These are phyloP conservation scores for Coniosporium tulheliwenetii DNA, from an alignment of 2,329 filamentous ascomycete species.

Conservation along the genomic window DNA sequence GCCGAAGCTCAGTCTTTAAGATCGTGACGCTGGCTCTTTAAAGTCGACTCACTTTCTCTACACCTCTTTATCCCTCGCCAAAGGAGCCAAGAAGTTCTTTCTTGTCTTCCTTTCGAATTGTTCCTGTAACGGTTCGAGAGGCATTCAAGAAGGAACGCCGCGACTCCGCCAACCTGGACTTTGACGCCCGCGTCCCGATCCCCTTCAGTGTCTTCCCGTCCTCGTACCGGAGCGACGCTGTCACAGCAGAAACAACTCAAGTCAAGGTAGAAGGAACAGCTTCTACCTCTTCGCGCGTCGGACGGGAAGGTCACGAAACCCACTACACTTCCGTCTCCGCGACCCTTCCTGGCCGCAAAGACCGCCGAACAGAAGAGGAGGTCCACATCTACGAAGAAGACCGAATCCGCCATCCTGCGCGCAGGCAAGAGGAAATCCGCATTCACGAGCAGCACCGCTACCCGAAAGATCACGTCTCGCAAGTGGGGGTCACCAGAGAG, in stretches of 20 bases:
- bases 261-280: constrained; percentile 83
- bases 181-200: constrained; percentile 98
- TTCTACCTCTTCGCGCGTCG: constrained; percentile 70
- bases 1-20: background rate
- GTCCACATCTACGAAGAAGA: constrained; percentile 71
- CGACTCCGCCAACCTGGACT: constrained; percentile 95
- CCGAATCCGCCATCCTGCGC: constrained; percentile 55
- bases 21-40: background rate
- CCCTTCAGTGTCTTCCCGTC: constrained; percentile 99
- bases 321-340: constrained; percentile 43
- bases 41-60: constrained; percentile 2
- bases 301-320: constrained; percentile 95
- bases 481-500: constrained; percentile 35
- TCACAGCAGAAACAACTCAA: constrained; percentile 44
- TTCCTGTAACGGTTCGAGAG: constrained; percentile 36
- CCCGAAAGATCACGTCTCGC: constrained; percentile 13
- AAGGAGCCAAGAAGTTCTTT: constrained; percentile 35
- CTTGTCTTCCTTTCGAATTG: constrained; percentile 52
- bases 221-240: constrained; percentile 71
- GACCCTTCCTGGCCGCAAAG: constrained; percentile 48
- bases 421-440: constrained; percentile 28
- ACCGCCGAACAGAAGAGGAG: constrained; percentile 66
- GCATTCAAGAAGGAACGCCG: constrained; percentile 57
- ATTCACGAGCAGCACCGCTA: constrained; percentile 22
- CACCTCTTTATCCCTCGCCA: constrained; percentile 6